Percentiles rank a stretch among this genome's conserved stretches.
Conservation (phyloP, 2,329 filamentous ascomycete genomes). For the Diplodia scrobiculata region DNA sequence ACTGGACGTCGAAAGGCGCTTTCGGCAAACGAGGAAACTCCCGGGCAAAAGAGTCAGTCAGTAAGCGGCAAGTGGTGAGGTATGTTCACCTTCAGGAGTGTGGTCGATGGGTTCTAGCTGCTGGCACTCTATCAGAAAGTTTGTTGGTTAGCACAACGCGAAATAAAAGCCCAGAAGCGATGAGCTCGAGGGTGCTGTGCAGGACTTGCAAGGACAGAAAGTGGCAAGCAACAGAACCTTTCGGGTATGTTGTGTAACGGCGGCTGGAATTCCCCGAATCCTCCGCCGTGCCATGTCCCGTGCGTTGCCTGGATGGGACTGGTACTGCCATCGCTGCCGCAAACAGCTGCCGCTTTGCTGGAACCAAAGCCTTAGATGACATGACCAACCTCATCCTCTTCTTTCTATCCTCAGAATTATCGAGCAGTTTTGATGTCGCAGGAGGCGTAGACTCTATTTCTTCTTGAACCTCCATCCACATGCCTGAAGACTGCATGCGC, state of each 20-base stretch:
- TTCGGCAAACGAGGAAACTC: neutral
- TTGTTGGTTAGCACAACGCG: neutral
- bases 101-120: neutral
- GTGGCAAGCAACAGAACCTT: slow-evolving; percentile 17
- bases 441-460: slow-evolving; percentile 18
- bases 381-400: neutral
- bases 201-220: neutral
- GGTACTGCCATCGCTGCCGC: neutral
- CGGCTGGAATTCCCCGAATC: slow-evolving; percentile 1
- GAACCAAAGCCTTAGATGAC: neutral
- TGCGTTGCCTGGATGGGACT: neutral
- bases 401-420: neutral
- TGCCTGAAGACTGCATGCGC: slow-evolving; percentile 20
- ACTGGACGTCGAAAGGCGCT: neutral
- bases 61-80: neutral
- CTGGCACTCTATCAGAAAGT: neutral
- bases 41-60: neutral
- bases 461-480: slow-evolving; percentile 29
- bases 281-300: neutral
- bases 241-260: neutral
- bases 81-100: neutral
- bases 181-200: neutral
- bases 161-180: too few relatives aligned
- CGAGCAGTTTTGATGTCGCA: neutral
- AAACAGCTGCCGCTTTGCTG: neutral